Percentiles rank a stretch among this genome's conserved stretches.
Conservation (phyloP, 352 stramenopile species). For the Phytophthora pini region DNA sequence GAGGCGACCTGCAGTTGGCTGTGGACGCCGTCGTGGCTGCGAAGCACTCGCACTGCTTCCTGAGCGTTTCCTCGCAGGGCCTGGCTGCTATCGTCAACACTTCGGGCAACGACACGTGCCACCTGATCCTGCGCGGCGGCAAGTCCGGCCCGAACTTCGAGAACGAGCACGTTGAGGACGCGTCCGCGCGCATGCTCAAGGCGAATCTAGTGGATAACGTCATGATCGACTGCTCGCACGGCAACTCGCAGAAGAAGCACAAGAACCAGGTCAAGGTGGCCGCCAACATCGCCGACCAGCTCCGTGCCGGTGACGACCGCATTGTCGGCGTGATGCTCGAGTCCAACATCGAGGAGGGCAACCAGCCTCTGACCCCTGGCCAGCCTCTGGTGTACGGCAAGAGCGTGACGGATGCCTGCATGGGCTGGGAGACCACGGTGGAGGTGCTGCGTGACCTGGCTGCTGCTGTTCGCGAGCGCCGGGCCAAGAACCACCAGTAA, state of each 20-base stretch:
- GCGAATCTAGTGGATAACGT: slow-evolving; percentile 83
- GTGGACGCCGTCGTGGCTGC: slow-evolving; percentile 87
- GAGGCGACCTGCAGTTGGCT: slow-evolving; percentile 85
- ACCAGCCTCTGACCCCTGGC: slow-evolving; percentile 75
- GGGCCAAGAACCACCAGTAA: slow-evolving; percentile 59
- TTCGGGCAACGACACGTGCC: slow-evolving; percentile 85
- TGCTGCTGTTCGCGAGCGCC: slow-evolving; percentile 76
- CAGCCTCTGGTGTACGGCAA: slow-evolving; percentile 88
- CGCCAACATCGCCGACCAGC: slow-evolving; percentile 71
- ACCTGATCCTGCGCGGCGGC: slow-evolving; percentile 90
- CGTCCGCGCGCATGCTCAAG: slow-evolving; percentile 85
- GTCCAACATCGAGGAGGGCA: slow-evolving; percentile 88
- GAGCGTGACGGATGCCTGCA: slow-evolving; percentile 91
- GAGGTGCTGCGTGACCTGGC: slow-evolving; percentile 79
- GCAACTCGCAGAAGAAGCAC: slow-evolving; percentile 91
- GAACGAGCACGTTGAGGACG: slow-evolving; percentile 84
- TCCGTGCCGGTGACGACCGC: slow-evolving; percentile 74
- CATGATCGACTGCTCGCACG: slow-evolving; percentile 93
- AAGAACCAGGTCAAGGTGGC: slow-evolving; percentile 87
- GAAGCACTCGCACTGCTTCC: slow-evolving; percentile 87
- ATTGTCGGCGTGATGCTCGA: slow-evolving; percentile 91
- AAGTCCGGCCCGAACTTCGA: slow-evolving; percentile 88
- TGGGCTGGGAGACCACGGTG: slow-evolving; percentile 84
- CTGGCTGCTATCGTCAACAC: slow-evolving; percentile 90
- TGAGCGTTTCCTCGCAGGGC: slow-evolving; percentile 88